Conservation (phyloP, 495 filamentous ascomycete species). For the Penicillium verhagenii region DNA sequence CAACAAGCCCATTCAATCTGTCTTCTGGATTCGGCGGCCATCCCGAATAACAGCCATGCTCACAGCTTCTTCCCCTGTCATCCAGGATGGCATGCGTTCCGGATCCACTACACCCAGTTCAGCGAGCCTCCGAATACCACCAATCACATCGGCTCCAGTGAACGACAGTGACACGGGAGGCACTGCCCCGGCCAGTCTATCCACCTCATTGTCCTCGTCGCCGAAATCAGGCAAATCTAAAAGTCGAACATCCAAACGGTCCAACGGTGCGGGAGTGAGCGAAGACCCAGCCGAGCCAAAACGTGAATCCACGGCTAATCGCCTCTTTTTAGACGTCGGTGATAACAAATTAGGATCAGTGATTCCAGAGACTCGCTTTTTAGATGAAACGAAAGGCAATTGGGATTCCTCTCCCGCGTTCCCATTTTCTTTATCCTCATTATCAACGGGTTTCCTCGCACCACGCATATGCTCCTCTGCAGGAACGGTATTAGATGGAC, state of each 20-base stretch:
- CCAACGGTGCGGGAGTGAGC: conserved; percentile 25
- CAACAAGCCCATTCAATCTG: conserved; percentile 16
- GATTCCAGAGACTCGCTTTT: neutral
- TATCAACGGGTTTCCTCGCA: conserved; percentile 11
- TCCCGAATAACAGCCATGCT: conserved; percentile 65
- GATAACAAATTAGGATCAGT: conserved; percentile 51
- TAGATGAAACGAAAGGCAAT: conserved; percentile 11
- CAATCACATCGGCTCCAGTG: conserved; percentile 76
- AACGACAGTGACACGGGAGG: conserved; percentile 56
- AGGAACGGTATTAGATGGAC: conserved; percentile 39
- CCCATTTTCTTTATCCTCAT: conserved; percentile 26
- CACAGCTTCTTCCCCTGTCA: conserved; percentile 83
- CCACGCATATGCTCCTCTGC: conserved; percentile 40
- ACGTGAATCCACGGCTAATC: conserved; percentile 55
- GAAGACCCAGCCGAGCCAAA: conserved; percentile 36
- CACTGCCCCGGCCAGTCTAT: conserved; percentile 11
- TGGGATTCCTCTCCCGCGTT: conserved; percentile 20
- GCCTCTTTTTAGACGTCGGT: conserved; percentile 59
- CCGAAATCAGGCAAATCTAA: conserved; percentile 26
- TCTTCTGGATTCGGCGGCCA: conserved; percentile 48
- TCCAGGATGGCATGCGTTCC: conserved; percentile 80
- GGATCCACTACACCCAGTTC: conserved; percentile 73
- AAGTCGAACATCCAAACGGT: conserved; percentile 35
- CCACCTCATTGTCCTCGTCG: conserved; percentile 13
- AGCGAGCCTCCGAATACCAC: conserved; percentile 71